Evolutionary conservation across 495 filamentous ascomycete species (phyloP).

Genomic region (Podospora conica): DNA sequence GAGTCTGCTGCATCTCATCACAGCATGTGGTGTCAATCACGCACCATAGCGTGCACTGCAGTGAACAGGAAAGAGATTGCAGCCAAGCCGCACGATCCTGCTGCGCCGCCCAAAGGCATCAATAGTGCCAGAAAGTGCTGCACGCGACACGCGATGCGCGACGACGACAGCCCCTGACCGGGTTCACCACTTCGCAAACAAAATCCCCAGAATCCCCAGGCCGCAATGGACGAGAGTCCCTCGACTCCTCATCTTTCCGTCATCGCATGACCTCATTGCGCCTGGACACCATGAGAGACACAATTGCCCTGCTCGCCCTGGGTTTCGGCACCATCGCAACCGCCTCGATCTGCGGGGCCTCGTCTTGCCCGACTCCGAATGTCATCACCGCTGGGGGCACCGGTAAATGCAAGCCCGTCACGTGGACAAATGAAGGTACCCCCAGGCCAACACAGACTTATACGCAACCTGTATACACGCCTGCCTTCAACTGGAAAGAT

Average conservation of each 20-base stretch:
- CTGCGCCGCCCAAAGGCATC: not conserved
- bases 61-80: not conserved
- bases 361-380: not conserved
- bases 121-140: not conserved
- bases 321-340: not conserved
- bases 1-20: not conserved
- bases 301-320: not conserved
- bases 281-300: not conserved
- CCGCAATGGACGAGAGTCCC: not conserved
- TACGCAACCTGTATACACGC: not conserved
- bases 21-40: not conserved
- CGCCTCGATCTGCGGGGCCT: not conserved
- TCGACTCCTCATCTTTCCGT: not conserved
- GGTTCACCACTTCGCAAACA: not conserved
- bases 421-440: not conserved
- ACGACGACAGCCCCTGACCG: not conserved
- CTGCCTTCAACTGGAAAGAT: not conserved
- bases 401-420: too few species aligned
- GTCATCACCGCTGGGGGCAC: not conserved
- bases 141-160: not conserved
- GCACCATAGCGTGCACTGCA: too few species aligned
- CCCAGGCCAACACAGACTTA: too few species aligned
- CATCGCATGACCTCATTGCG: not conserved
- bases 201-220: not conserved
- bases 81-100: not conserved